Percentiles rank a stretch among this genome's conserved stretches.
phyloP scores from a whole-genome alignment of 73 alveolate species.

The Paramecium bursaria region DNA sequence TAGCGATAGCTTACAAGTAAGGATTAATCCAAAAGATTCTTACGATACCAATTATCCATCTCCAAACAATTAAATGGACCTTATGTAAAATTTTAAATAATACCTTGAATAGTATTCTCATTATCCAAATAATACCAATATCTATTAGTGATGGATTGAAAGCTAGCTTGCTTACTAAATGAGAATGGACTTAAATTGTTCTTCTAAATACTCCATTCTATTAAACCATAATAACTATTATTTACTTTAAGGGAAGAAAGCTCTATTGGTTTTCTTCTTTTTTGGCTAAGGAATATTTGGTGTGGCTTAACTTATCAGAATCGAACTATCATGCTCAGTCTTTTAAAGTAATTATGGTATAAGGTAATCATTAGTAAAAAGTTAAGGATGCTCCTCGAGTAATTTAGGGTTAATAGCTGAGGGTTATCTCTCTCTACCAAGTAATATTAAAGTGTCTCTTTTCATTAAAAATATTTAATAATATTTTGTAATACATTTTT shows the following conservation, averaged over 20 bases:
- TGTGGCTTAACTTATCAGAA: no score
- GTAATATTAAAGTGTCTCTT: no score
- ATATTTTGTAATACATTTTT: no score
- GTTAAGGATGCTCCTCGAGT: no score
- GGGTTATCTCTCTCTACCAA: no score
- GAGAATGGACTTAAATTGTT: constrained; percentile 45
- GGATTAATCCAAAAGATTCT: constrained; percentile 26
- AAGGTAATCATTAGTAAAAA: no score
- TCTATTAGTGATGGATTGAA: constrained; percentile 26
- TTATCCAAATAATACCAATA: constrained; percentile 56
- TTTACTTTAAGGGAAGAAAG: constrained; percentile 44
- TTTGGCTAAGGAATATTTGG: no score
- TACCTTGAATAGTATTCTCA: constrained; percentile 7
- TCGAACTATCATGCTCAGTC: no score
- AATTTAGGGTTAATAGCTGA: no score
- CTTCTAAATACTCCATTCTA: constrained; percentile 44
- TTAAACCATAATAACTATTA: not conserved
- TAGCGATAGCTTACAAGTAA: constrained; percentile 20
- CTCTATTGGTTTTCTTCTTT: no score
- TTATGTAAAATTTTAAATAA: not conserved
- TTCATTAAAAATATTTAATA: no score
- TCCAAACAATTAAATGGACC: constrained; percentile 55
- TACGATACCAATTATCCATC: constrained; percentile 59
- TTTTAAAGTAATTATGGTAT: no score
- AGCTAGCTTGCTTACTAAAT: constrained; percentile 9